phyloP scores from a whole-genome alignment of 1,284 basidiomycete species.

The Apiotrichum porosum region DNA sequence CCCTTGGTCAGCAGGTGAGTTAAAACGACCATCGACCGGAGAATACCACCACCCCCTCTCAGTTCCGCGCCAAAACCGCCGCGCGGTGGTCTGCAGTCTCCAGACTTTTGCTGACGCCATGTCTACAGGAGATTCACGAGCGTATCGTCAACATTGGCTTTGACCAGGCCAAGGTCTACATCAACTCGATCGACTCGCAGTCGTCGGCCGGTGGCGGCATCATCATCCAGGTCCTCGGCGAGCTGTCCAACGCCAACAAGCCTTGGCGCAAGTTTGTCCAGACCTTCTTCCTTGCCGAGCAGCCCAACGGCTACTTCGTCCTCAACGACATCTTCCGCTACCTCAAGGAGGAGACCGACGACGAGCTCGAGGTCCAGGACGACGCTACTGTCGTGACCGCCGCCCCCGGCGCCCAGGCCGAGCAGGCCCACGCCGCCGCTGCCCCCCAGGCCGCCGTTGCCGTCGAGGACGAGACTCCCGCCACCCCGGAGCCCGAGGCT shows the following conservation, averaged over 20 bases:
- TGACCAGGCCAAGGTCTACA: constrained; percentile 95
- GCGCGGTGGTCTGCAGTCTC: too few species aligned
- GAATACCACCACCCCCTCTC: too few species aligned
- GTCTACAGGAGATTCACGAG: constrained; percentile 84
- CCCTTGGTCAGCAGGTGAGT: constrained; percentile 77
- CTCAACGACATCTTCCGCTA: constrained; percentile 99
- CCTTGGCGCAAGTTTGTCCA: constrained; percentile 98
- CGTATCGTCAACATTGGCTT: constrained; percentile 91
- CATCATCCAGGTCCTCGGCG: constrained; percentile 98
- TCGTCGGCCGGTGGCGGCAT: constrained; percentile 92
- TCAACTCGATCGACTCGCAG: constrained; percentile 90
- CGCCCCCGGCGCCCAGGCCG: constrained; percentile 16
- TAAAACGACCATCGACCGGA: neutral
- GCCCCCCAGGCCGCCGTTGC: constrained; percentile 30
- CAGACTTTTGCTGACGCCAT: too few species aligned
- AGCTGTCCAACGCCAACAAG: constrained; percentile 85
- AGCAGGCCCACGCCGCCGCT: constrained; percentile 28
- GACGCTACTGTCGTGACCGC: constrained; percentile 26
- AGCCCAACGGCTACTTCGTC: constrained; percentile 98
- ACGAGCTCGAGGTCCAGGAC: constrained; percentile 59
- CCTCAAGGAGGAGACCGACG: constrained; percentile 89
- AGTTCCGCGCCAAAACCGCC: too few species aligned
- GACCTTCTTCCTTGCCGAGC: constrained; percentile 99
- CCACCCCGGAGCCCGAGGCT: constrained; percentile 18
- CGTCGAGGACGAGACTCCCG: constrained; percentile 32